Conservation (phyloP, 2,329 filamentous ascomycete genomes). For the Sordariomycetes sp. region DNA sequence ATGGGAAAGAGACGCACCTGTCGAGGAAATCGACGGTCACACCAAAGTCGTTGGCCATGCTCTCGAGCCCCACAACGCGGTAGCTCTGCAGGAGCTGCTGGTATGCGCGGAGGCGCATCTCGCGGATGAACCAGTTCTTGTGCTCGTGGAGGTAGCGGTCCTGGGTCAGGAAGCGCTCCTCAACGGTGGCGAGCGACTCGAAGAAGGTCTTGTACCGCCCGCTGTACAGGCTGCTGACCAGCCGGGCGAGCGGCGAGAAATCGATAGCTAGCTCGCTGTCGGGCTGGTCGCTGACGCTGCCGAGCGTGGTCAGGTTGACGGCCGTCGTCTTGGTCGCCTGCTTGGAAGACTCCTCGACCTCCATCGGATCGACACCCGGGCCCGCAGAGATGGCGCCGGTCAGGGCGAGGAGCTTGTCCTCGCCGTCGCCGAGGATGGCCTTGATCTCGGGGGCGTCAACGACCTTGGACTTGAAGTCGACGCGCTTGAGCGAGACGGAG, state of each 20-base stretch:
- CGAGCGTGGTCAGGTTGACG: slow-evolving; percentile 82
- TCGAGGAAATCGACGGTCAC: slow-evolving; percentile 95
- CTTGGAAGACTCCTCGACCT: slow-evolving; percentile 40
- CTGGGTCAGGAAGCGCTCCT: slow-evolving; percentile 87
- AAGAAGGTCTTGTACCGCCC: slow-evolving; percentile 95
- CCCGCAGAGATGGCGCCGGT: slow-evolving; percentile 73
- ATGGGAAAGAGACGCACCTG: slow-evolving; percentile 46
- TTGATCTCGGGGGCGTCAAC: slow-evolving; percentile 98
- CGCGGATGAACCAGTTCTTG: slow-evolving; percentile 91
- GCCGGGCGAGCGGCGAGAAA: slow-evolving; percentile 75
- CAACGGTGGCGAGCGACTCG: slow-evolving; percentile 74
- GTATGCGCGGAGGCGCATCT: slow-evolving; percentile 95
- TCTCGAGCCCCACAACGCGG: slow-evolving; percentile 89
- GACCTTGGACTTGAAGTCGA: slow-evolving; percentile 98
- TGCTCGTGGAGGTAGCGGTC: slow-evolving; percentile 96
- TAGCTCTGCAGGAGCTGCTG: slow-evolving; percentile 97
- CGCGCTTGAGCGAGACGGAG: slow-evolving; percentile 86
- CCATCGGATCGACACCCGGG: slow-evolving; percentile 68
- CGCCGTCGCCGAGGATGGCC: slow-evolving; percentile 82
- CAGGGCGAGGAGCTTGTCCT: slow-evolving; percentile 78
- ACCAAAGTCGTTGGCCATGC: slow-evolving; percentile 95
- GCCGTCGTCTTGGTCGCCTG: slow-evolving; percentile 45
- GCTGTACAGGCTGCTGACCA: slow-evolving; percentile 86
- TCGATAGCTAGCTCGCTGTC: slow-evolving; percentile 77
- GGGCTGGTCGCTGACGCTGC: slow-evolving; percentile 57